Conservation (phyloP, 257 asterid species). For the Nicotiana benthamiana region DNA sequence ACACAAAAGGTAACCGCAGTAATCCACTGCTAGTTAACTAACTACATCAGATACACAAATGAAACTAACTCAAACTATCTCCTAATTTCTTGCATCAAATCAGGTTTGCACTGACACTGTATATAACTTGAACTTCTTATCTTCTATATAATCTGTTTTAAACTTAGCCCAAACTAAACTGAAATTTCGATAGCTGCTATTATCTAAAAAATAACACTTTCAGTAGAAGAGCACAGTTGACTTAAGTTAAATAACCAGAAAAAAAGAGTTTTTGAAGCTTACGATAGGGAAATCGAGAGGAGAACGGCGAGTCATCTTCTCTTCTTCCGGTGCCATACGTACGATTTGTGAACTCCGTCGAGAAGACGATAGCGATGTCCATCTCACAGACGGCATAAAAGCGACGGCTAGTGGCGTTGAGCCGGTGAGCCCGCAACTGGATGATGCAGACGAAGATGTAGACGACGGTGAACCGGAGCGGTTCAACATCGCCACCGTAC, state of each 20-base stretch:
- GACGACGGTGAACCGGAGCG: neutral
- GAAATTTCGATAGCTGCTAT: neutral
- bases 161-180: neutral
- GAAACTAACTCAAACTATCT: too few species aligned
- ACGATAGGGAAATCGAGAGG: conserved; percentile 89
- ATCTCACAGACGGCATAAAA: conserved; percentile 11
- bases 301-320: conserved; percentile 89
- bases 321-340: conserved; percentile 91
- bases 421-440: conserved; percentile 13
- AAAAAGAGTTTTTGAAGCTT: conserved; percentile 5
- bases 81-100: too few species aligned
- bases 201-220: too few species aligned
- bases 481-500: conserved; percentile 14
- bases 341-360: conserved; percentile 48
- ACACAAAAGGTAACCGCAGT: too few species aligned
- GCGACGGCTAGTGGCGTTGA: conserved; percentile 9
- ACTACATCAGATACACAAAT: too few species aligned
- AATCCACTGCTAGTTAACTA: too few species aligned
- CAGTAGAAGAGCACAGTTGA: neutral
- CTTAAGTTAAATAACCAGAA: neutral
- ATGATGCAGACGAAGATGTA: conserved; percentile 24
- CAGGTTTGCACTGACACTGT: too few species aligned
- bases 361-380: conserved; percentile 7
- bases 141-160: neutral
- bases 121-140: too few species aligned